These are phyloP conservation scores for Incumbomyces lentus DNA, from an alignment of 2,329 filamentous ascomycete genomes.

Conservation along the genomic window DNA sequence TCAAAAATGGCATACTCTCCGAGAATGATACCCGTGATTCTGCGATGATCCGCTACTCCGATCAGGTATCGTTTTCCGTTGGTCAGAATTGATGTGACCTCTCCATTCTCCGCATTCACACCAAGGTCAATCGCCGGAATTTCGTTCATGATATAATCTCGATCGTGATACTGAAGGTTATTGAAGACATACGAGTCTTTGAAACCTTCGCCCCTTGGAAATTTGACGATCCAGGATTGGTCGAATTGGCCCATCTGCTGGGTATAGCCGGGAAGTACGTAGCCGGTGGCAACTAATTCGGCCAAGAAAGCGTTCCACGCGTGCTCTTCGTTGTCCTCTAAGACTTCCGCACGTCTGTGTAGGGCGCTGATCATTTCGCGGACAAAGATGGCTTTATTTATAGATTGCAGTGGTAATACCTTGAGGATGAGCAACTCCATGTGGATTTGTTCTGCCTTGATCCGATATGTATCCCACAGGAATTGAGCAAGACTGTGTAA, in stretches of 20 bases:
- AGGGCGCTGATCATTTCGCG: conserved; percentile 17
- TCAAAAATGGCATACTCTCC: conserved; percentile 18
- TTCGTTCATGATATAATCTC: conserved; percentile 18
- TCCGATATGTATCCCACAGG: conserved; percentile 21
- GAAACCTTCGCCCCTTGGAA: conserved; percentile 20
- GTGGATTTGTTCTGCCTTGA: conserved; percentile 20
- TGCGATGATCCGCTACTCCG: conserved; percentile 17
- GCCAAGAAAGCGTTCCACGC: conserved; percentile 20
- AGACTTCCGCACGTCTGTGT: conserved; percentile 12
- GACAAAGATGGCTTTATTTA: conserved; percentile 24
- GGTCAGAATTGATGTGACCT: conserved; percentile 18
- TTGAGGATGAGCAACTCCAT: conserved; percentile 23
- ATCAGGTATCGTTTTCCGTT: conserved; percentile 19
- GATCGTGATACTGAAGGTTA: conserved; percentile 20
- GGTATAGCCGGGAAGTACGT: conserved; percentile 20
- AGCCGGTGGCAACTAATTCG: conserved; percentile 14
- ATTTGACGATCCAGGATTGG: conserved; percentile 21
- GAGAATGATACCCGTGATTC: conserved; percentile 17
- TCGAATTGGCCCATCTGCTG: conserved; percentile 16
- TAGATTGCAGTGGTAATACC: conserved; percentile 23
- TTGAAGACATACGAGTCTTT: conserved; percentile 19
- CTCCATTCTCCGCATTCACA: conserved; percentile 8
- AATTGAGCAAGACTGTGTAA: conserved; percentile 19
- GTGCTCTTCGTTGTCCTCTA: conserved; percentile 9
- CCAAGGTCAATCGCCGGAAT: conserved; percentile 21